phyloP scores from a whole-genome alignment of 192 early-diverging fungal species.

The Entomortierella chlamydospora region DNA sequence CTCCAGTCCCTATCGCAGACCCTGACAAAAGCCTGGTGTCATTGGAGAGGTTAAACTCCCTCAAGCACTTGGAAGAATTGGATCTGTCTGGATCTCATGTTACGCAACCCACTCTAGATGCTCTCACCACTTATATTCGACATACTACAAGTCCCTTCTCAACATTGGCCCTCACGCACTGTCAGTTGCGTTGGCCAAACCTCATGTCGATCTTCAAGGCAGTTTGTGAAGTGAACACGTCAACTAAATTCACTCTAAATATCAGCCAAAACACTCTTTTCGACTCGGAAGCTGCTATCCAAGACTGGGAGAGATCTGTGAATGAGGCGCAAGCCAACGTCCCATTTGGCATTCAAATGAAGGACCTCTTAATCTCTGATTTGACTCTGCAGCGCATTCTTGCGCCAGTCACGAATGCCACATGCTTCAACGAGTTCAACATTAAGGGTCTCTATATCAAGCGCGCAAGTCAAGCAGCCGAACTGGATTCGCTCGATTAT shows the following conservation, averaged over 20 bases:
- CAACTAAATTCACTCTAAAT: conserved; percentile 34
- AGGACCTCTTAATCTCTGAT: conserved; percentile 22
- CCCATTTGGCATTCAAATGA: conserved; percentile 35
- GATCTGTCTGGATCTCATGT: conserved; percentile 22
- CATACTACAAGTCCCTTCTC: not conserved
- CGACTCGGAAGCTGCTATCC: conserved; percentile 22
- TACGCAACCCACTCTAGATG: not conserved
- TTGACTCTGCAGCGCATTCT: conserved; percentile 16
- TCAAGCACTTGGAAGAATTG: conserved; percentile 13
- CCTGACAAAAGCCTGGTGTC: conserved; percentile 13
- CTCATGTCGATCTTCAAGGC: conserved; percentile 12
- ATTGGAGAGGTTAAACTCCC: conserved; percentile 7
- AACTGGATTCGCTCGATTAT: conserved; percentile 4
- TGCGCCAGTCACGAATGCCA: conserved; percentile 13
- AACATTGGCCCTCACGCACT: conserved; percentile 19
- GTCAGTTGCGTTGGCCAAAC: conserved; percentile 22
- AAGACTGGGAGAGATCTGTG: conserved; percentile 18
- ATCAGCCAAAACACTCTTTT: conserved; percentile 35
- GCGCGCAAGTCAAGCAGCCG: not conserved
- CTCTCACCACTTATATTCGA: not conserved
- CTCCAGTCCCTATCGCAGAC: not conserved
- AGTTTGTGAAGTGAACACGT: conserved; percentile 29
- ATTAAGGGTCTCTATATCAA: conserved; percentile 31
- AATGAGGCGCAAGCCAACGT: conserved; percentile 1
- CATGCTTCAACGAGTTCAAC: conserved; percentile 44